A percentile compares a stretch with the other conserved stretches of the same genome.
These are phyloP conservation scores for Puccinia horiana DNA, from an alignment of 1,284 basidiomycete genomes.

Conservation along the genomic window DNA sequence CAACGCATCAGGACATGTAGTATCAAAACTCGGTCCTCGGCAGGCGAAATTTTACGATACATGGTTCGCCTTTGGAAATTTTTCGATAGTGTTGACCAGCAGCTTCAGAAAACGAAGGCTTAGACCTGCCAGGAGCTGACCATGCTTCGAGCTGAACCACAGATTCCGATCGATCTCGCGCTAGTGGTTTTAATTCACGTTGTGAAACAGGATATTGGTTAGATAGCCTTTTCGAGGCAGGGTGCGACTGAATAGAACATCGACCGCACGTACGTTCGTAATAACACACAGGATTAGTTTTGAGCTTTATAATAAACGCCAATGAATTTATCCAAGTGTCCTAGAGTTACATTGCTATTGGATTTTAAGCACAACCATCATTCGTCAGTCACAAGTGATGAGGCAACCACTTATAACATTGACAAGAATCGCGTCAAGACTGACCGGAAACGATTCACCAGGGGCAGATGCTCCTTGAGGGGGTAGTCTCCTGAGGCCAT, in stretches of 20 bases:
- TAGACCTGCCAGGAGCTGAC: conserved; percentile 77
- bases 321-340: conserved; percentile 55
- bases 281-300: conserved; percentile 76
- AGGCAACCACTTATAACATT: neutral
- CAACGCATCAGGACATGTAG: no score
- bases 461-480: neutral
- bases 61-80: conserved; percentile 63
- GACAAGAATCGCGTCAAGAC: neutral
- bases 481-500: conserved; percentile 19
- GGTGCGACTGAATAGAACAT: no score
- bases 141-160: conserved; percentile 77
- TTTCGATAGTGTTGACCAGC: conserved; percentile 75
- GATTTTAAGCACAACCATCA: neutral
- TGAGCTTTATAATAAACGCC: conserved; percentile 74
- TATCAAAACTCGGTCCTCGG: no score
- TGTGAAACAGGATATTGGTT: neutral
- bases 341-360: conserved; percentile 23
- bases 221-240: neutral
- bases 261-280: conserved; percentile 70
- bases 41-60: no score
- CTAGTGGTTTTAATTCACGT: neutral
- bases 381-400: neutral
- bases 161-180: conserved; percentile 31
- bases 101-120: conserved; percentile 80
- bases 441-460: conserved; percentile 40